phyloP scores from a whole-genome alignment of 495 filamentous ascomycete species.

The Penicillium silybi region DNA sequence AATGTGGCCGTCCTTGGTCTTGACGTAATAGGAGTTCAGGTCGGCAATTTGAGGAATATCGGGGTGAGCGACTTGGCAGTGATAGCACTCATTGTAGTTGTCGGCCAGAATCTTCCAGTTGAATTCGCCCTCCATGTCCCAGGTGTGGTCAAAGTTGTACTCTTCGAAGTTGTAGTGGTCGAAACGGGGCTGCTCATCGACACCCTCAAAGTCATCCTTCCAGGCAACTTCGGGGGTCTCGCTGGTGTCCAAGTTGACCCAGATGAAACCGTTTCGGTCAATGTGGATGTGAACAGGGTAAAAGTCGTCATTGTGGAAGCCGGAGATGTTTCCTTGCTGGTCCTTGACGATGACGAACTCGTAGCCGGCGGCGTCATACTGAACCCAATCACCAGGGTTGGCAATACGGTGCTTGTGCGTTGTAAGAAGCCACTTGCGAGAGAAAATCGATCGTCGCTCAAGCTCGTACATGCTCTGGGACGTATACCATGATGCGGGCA shows the following conservation, averaged over 20 bases:
- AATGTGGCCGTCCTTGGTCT: conserved; percentile 34
- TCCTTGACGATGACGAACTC: conserved; percentile 43
- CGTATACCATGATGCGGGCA: conserved; percentile 46
- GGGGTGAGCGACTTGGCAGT: conserved; percentile 47
- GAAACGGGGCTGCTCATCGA: conserved; percentile 39
- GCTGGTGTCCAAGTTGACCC: conserved; percentile 43
- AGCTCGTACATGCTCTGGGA: conserved; percentile 45
- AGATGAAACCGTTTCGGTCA: conserved; percentile 45
- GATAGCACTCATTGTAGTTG: conserved; percentile 53
- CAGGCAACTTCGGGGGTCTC: conserved; percentile 34
- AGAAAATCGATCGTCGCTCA: conserved; percentile 47
- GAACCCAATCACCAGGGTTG: conserved; percentile 42
- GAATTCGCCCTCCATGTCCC: conserved; percentile 42
- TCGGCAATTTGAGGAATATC: conserved; percentile 41
- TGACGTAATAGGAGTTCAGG: conserved; percentile 39
- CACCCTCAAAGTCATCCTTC: conserved; percentile 39
- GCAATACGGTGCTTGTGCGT: conserved; percentile 44
- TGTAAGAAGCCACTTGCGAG: conserved; percentile 44
- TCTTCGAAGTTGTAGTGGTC: conserved; percentile 42
- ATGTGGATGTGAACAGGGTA: conserved; percentile 38
- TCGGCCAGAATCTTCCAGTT: conserved; percentile 51
- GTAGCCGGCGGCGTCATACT: conserved; percentile 43
- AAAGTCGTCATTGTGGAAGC: conserved; percentile 45
- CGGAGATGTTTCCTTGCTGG: conserved; percentile 41
- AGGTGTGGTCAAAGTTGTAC: conserved; percentile 44